A percentile compares a stretch with the other conserved stretches of the same genome.
phyloP scores from a whole-genome alignment of 169 alveolate species.

The Cryptosporidium sp. region DNA sequence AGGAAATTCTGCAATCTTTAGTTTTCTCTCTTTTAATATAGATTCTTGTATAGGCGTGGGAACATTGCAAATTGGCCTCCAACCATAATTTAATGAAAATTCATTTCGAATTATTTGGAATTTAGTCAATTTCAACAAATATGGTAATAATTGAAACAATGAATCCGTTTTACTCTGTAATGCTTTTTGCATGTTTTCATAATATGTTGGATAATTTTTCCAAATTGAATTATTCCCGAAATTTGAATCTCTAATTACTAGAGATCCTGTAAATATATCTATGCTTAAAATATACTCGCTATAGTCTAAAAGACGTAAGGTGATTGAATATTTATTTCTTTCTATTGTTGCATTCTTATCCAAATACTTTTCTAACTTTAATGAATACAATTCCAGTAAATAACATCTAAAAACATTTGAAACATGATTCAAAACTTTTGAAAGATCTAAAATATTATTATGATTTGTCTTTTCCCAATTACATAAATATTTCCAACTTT shows the following conservation, averaged over 20 bases:
- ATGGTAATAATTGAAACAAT: conserved; percentile 17
- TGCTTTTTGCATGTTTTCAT: conserved; percentile 33
- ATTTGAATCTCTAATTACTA: conserved; percentile 24
- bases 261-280: conserved; percentile 60
- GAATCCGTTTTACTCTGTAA: conserved; percentile 11
- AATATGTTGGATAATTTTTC: conserved; percentile 38
- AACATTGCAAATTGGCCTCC: conserved; percentile 27
- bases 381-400: conserved; percentile 27
- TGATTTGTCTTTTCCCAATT: conserved; percentile 40
- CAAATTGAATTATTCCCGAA: conserved; percentile 19
- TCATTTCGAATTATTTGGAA: conserved; percentile 33
- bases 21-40: background rate
- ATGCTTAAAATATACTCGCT: conserved; percentile 22
- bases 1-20: background rate
- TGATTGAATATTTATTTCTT: background rate
- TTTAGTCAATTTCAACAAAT: conserved; percentile 31
- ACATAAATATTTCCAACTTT: conserved; percentile 49
- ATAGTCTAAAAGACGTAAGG: conserved; percentile 7
- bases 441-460: conserved; percentile 20
- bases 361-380: background rate
- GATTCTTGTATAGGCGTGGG: conserved; percentile 29
- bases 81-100: background rate
- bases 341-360: conserved; percentile 16
- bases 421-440: conserved; percentile 46
- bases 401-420: conserved; percentile 50